Evolutionary conservation across 768 basidiomycete genomes (phyloP).

Genomic region (Leucocoprinus leucothites): DNA sequence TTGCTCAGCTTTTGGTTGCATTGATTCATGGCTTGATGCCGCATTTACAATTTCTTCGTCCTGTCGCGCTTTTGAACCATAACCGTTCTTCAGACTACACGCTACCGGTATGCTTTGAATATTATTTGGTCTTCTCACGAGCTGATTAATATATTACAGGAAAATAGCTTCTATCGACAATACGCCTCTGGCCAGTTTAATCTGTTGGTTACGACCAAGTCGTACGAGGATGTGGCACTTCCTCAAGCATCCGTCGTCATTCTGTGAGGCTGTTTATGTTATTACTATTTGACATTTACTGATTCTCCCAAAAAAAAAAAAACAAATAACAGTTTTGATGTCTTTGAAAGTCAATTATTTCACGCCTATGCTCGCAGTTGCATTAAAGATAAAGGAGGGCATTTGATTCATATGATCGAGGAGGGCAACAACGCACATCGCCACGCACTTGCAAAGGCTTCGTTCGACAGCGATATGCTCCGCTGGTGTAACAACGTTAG

Average conservation of each 20-base stretch:
- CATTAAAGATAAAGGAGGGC: constrained; percentile 43
- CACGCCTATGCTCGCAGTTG: constrained; percentile 52
- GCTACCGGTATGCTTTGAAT: constrained; percentile 25
- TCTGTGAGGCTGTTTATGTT: constrained; percentile 40
- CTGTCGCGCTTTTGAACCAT: constrained; percentile 41
- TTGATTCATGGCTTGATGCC: constrained; percentile 54
- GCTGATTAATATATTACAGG: constrained; percentile 26
- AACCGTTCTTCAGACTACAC: constrained; percentile 25
- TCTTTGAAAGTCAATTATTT: constrained; percentile 61
- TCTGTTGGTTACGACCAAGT: constrained; percentile 58
- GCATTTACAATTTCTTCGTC: constrained; percentile 51
- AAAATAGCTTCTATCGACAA: constrained; percentile 38
- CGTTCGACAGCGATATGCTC: constrained; percentile 35
- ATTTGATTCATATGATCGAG: constrained; percentile 64
- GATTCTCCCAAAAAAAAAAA: too few relatives aligned
- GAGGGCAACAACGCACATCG: constrained; percentile 53
- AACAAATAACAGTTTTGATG: constrained; percentile 46
- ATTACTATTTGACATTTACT: constrained; percentile 3
- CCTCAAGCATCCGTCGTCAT: constrained; percentile 58
- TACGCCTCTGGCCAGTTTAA: constrained; percentile 60
- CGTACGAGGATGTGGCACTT: constrained; percentile 57
- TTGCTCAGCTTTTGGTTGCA: constrained; percentile 58
- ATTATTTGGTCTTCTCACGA: constrained; percentile 2
- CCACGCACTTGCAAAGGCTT: constrained; percentile 43
- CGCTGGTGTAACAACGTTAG: constrained; percentile 50